Conservation (phyloP, 2,329 filamentous ascomycete species). For the Paecilomyces sp. region DNA sequence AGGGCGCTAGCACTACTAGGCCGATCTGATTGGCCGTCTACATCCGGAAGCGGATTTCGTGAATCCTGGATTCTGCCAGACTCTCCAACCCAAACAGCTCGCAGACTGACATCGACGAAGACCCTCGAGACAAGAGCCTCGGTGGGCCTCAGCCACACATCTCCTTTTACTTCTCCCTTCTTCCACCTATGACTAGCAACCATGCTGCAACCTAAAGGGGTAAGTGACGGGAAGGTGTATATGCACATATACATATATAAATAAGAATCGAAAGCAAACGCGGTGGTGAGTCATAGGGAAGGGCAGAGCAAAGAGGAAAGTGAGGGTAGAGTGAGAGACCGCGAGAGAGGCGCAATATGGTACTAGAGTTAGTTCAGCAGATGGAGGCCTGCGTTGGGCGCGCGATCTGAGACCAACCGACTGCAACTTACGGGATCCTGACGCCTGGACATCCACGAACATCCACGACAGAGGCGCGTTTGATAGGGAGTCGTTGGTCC, state of each 20-base stretch:
- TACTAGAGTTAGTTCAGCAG: not conserved
- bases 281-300: not conserved
- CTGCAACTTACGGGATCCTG: not conserved
- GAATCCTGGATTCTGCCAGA: slow-evolving; percentile 1
- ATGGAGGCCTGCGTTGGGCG: not conserved
- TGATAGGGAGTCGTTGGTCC: slow-evolving; percentile 6
- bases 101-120: not conserved
- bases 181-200: not conserved
- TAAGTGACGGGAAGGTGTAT: not conserved
- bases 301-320: not conserved
- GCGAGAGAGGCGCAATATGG: too few species aligned
- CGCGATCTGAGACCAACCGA: not conserved
- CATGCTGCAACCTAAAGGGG: not conserved
- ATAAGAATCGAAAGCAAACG: not conserved
- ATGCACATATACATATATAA: not conserved
- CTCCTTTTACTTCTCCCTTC: slow-evolving; percentile 1
- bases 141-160: slow-evolving; percentile 8
- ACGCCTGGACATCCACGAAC: not conserved
- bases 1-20: slow-evolving; percentile 16
- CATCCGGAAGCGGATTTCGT: slow-evolving; percentile 14
- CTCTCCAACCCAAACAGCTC: not conserved
- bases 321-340: too few species aligned
- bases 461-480: not conserved
- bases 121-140: slow-evolving; percentile 1
- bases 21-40: slow-evolving; percentile 16